phyloP scores from a whole-genome alignment of 163 green algal genomes.

The Chlamydomonas reinhardtii region DNA sequence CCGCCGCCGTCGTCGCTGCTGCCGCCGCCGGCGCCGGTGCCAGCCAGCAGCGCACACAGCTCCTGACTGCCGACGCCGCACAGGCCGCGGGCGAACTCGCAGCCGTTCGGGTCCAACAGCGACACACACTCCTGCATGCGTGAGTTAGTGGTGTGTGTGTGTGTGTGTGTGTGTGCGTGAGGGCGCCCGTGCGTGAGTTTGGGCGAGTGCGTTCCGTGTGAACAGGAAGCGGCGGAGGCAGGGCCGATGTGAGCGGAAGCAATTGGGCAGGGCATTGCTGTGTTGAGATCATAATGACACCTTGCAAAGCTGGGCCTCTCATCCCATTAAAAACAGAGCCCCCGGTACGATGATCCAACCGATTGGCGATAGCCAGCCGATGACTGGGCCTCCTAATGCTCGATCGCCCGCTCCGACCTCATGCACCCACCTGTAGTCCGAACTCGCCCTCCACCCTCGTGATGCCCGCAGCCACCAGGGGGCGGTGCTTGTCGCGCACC shows the following conservation, averaged over 20 bases:
- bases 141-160: slow-evolving; percentile 65
- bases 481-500: slow-evolving; percentile 78
- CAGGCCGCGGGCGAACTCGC: slow-evolving; percentile 84
- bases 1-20: neutral
- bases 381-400: too few relatives aligned
- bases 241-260: too few relatives aligned
- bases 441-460: slow-evolving; percentile 29
- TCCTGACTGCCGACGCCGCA: slow-evolving; percentile 76
- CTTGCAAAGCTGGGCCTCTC: too few relatives aligned
- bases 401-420: too few relatives aligned
- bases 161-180: slow-evolving; percentile 70
- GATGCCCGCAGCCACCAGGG: slow-evolving; percentile 86
- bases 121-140: slow-evolving; percentile 75
- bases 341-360: too few relatives aligned
- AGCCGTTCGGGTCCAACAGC: slow-evolving; percentile 71
- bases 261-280: too few relatives aligned
- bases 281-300: too few relatives aligned
- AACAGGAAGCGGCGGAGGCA: too few relatives aligned
- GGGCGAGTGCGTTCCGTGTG: too few relatives aligned
- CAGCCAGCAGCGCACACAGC: neutral
- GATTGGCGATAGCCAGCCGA: too few relatives aligned
- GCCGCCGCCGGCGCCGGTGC: neutral
- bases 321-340: too few relatives aligned
- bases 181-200: too few relatives aligned
- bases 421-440: slow-evolving; percentile 16